Evolutionary conservation across 768 basidiomycete genomes (phyloP).

Genomic region (Leccinum subgranulosum): DNA sequence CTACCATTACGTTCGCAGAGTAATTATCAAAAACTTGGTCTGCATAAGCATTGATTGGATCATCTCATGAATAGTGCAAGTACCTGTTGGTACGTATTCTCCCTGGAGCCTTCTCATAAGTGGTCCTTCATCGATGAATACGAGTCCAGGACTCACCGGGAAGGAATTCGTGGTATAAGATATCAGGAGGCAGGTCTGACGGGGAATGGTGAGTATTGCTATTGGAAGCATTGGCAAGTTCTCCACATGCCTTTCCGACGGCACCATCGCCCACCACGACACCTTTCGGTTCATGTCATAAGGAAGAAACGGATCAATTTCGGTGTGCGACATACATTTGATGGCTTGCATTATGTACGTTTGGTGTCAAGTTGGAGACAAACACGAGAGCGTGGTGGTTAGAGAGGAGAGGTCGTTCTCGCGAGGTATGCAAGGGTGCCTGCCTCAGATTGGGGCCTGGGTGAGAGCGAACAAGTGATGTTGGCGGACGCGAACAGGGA

Average conservation of each 20-base stretch:
- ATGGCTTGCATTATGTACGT: conserved; percentile 73
- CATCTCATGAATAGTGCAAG: conserved; percentile 14
- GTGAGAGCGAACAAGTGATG: not conserved
- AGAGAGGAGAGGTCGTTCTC: conserved; percentile 9
- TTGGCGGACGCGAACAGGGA: conserved; percentile 13
- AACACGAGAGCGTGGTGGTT: conserved; percentile 12
- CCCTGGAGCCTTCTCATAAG: conserved; percentile 50
- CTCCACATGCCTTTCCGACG: conserved; percentile 81
- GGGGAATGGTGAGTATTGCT: conserved; percentile 11
- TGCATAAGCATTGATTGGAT: conserved; percentile 9
- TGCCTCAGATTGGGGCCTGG: conserved; percentile 3
- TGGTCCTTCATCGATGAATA: conserved; percentile 9
- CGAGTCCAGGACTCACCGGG: conserved; percentile 56
- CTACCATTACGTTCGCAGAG: conserved; percentile 97
- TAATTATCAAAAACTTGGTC: conserved; percentile 94
- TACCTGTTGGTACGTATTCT: conserved; percentile 95
- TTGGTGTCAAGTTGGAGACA: conserved; percentile 14
- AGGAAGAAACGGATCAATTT: conserved; percentile 26
- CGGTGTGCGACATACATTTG: conserved; percentile 61
- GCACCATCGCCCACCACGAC: conserved; percentile 99
- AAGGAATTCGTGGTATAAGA: conserved; percentile 99
- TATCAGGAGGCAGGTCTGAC: conserved; percentile 95
- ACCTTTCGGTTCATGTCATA: conserved; percentile 49
- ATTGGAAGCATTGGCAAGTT: conserved; percentile 1
- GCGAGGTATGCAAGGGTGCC: not conserved